Base-by-base conservation (phyloP, 2,329 filamentous ascomycete species). In the Lasiodiplodia sp. region DNA sequence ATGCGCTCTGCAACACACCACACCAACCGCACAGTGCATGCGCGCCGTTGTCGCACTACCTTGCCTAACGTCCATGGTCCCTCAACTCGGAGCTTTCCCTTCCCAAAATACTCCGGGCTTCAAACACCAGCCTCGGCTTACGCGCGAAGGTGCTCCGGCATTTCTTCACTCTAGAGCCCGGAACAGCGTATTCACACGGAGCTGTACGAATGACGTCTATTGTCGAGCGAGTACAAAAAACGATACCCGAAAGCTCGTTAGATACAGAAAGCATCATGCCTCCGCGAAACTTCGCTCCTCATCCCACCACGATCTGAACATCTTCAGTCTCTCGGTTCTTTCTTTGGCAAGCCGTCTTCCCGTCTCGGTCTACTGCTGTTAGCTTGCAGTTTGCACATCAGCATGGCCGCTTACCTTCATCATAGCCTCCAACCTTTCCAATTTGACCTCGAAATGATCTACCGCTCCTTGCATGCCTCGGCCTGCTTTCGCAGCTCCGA, bases 401-500 rank as follows among this genome's bases (percentile, higher is more conserved):
- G 14, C n/a, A 38, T 25, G 16, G 18, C 44, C 44, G 18, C 65
- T 28, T 51, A 57, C 67, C 56, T 69, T 69, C 78, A 80, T 80
- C 76, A 79, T 76, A 1, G 63, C 71, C 53, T 70, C 71, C 40
- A 80, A 51, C 57, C 73, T 78, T 23, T 72, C 71, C 63, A 80
- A 52, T 66, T 80, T 80, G 68, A 78, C 78, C 0, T 72, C 74
- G 67, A 78, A 80, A 68, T 80, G 78, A 16, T 75, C 73, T n/a
- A 80, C 72, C 0, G 76, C 73, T 8, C 70, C 67, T 7, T 72
- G 66, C 75, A 79, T 75, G n/a, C 38, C 40, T 34, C 44, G n/a
- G 37, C 58, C 86, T 28, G 83, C 79, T 78, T 86, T 88, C 12
- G 89, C 90, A 0, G 91, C 94, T 0, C 91, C 88, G 77, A 89